phyloP scores from a whole-genome alignment of 78 protist genomes.

The Guillardia theta region DNA sequence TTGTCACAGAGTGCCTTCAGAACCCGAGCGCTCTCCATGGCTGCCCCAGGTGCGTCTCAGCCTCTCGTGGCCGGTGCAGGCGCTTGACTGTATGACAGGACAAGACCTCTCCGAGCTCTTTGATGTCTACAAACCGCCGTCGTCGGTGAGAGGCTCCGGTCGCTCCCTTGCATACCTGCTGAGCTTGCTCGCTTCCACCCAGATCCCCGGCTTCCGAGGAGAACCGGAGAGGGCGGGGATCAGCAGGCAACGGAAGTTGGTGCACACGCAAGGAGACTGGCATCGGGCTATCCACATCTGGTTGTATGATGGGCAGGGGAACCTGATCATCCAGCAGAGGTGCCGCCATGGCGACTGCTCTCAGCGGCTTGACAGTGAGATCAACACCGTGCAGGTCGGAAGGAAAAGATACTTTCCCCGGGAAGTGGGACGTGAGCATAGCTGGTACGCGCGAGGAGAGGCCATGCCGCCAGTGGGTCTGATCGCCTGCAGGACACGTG shows the following conservation, averaged over 20 bases:
- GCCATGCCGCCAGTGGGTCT: no score
- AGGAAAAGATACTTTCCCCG: slow-evolving; percentile 4
- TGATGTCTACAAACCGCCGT: neutral
- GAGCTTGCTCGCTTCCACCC: no score
- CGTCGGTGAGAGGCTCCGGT: no score
- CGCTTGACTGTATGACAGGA: no score
- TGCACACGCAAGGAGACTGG: slow-evolving; percentile 9
- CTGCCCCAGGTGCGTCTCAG: no score
- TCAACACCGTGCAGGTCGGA: neutral
- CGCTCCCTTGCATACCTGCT: no score
- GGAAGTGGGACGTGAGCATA: neutral
- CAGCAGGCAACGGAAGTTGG: neutral
- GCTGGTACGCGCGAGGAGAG: no score
- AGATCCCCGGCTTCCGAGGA: neutral
- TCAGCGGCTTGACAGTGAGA: neutral
- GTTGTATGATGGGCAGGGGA: neutral
- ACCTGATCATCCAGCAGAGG: neutral
- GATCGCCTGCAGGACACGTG: no score
- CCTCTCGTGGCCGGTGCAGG: no score
- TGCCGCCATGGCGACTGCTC: neutral
- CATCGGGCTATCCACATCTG: slow-evolving; percentile 25
- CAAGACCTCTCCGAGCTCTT: neutral
- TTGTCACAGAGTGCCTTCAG: no score
- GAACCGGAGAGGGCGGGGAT: neutral
- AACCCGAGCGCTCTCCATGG: no score